phyloP scores from a whole-genome alignment of 371 early-diverging fungal genomes.

The Lichtheimia ramosa region DNA sequence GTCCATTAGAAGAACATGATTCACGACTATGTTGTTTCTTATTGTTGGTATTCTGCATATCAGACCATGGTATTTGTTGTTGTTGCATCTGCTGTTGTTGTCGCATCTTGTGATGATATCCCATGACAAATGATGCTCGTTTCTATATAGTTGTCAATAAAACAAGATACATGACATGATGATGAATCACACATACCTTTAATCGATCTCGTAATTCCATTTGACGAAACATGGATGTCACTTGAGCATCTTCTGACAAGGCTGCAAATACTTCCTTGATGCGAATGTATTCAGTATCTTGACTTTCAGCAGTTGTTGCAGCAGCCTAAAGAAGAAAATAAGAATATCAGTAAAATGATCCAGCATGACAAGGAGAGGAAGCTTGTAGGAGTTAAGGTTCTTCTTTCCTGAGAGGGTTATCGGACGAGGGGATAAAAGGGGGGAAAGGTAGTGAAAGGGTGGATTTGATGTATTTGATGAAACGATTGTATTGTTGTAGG shows the following conservation, averaged over 20 bases:
- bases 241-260: constrained; percentile 52
- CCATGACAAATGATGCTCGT: constrained; percentile 10
- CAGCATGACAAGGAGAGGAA: background rate
- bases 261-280: constrained; percentile 53
- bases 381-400: too few species aligned
- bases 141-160: constrained; percentile 4
- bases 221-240: constrained; percentile 39
- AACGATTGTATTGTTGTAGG: too few species aligned
- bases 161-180: background rate
- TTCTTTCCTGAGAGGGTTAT: too few species aligned
- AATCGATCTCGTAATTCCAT: constrained; percentile 37
- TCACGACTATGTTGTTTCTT: background rate
- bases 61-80: too few species aligned
- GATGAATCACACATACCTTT: constrained; percentile 30
- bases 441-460: too few species aligned
- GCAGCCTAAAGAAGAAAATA: background rate
- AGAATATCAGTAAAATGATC: background rate
- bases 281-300: constrained; percentile 50
- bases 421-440: too few species aligned
- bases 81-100: background rate
- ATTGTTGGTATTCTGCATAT: too few species aligned
- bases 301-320: constrained; percentile 47
- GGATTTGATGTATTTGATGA: too few species aligned
- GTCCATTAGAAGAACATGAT: background rate
- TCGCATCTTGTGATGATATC: background rate